These are phyloP conservation scores for Forsythia suspensa DNA, from an alignment of 257 asterid species.

Conservation along the genomic window DNA sequence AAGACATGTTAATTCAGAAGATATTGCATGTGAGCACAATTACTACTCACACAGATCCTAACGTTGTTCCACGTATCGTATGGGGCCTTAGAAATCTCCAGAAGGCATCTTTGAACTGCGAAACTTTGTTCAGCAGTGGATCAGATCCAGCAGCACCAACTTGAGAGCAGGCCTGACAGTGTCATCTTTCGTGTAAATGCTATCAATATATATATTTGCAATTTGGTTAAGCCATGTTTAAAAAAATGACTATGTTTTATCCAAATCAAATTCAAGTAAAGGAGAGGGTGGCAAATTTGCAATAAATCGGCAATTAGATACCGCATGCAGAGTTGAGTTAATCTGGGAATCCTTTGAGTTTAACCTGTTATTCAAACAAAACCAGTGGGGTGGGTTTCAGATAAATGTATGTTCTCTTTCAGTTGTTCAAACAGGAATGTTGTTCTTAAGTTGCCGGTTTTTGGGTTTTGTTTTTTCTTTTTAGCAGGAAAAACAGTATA, in stretches of 20 bases:
- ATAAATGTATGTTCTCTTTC: background rate
- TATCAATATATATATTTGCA: conserved; percentile 21
- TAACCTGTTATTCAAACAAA: background rate
- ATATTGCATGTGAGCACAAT: conserved; percentile 5
- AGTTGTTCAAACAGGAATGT: background rate
- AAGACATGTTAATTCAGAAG: conserved; percentile 4
- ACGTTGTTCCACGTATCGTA: conserved; percentile 92
- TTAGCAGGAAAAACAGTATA: background rate
- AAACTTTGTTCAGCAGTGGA: conserved; percentile 52
- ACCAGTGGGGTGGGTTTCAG: background rate
- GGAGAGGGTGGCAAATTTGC: background rate
- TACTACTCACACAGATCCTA: conserved; percentile 82
- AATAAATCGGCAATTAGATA: background rate
- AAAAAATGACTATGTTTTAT: background rate
- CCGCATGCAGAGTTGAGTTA: background rate
- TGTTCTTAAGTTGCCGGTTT: background rate
- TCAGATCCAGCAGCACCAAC: conserved; percentile 80
- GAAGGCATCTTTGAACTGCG: conserved; percentile 79
- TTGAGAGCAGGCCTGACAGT: conserved; percentile 79
- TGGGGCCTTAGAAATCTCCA: conserved; percentile 99
- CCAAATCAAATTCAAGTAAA: background rate
- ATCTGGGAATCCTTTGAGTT: background rate
- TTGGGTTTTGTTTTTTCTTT: too few relatives aligned
- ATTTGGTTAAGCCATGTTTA: conserved; percentile 4
- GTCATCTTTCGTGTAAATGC: conserved; percentile 39